Evolutionary conservation across 2,329 filamentous ascomycete species (phyloP), one percentile per base, ranked within the genome.

Genomic region (Claviceps fusiformis): DNA sequence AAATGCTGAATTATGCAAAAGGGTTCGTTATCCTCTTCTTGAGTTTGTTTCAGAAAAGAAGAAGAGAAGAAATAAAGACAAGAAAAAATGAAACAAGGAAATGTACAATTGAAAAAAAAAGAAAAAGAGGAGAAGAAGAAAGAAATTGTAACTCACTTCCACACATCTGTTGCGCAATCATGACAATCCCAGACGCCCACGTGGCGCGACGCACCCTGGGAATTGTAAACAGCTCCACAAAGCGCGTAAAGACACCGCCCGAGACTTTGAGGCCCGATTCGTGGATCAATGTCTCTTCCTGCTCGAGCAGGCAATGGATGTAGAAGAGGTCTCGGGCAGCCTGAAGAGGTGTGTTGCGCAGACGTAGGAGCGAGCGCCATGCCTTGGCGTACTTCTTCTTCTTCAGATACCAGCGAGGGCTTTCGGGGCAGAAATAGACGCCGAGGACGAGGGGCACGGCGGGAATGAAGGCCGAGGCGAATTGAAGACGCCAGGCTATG

Each of bases 381-480:
- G 83, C 82, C 50, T 79, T 69, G 3, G 57, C 57, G 60, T 82
- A 76, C 53, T 71, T 72, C 13, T 73, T 73, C 62, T 83, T 84
- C 64, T 83, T 83, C 66, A 86, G 78, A 54, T 75, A 79, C 82
- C 82, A 87, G 54, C 82, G 75, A 3, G 83, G 82, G 2, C 80
- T 83, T 62, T 85, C 81, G 0, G 82, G 82, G 59, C 81, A 84
- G 59, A 83, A 75, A 59, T 72, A 86, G 31, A 85, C 71, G 11
- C 72, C 68, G 0, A 81, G 17, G 10, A 83, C 64, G 5, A 87
- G 70, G 8, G 82, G 81, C 1, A 87, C 67, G 0, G 82, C 81
- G 1, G 83, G 83, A 41, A 85, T 77, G 52, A 85, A 81, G 2
- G 84, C 81, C 2, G 82, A 83, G 10, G 75, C 82, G 7, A 86